Evolutionary conservation across 148 eudicot species (phyloP).

Genomic region (Diospyros lotus): DNA sequence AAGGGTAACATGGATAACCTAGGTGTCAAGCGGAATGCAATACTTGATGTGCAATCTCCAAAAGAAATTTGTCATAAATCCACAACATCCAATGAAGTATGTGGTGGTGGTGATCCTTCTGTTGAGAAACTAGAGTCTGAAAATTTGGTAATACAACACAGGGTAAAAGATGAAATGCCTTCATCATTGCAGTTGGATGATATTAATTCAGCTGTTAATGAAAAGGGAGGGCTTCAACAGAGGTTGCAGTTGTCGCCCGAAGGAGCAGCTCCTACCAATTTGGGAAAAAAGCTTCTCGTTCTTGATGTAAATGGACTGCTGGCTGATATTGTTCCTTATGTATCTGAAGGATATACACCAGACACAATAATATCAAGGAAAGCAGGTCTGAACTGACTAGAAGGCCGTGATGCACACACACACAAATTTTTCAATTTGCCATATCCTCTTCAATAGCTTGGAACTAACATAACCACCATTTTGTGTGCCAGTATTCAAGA

Average conservation of each 20-base stretch:
- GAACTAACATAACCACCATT: constrained; percentile 14
- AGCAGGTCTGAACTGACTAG: constrained; percentile 41
- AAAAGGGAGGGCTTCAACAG: constrained; percentile 11
- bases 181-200: constrained; percentile 12
- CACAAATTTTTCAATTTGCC: not conserved
- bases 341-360: constrained; percentile 28
- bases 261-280: constrained; percentile 9
- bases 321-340: constrained; percentile 43
- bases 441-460: not conserved
- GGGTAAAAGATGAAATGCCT: not conserved
- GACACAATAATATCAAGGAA: constrained; percentile 38
- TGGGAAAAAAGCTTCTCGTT: constrained; percentile 63
- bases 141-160: constrained; percentile 9
- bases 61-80: not conserved
- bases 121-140: constrained; percentile 8
- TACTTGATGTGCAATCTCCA: not conserved
- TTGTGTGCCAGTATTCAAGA: constrained; percentile 62
- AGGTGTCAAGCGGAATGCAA: not conserved
- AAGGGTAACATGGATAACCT: not conserved
- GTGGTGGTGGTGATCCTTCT: constrained; percentile 6
- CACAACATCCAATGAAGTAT: not conserved
- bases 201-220: constrained; percentile 9
- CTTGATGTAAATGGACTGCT: constrained; percentile 88
- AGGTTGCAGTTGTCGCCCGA: constrained; percentile 3
- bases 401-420: no score